A percentile compares a stretch with the other conserved stretches of the same genome.
These are phyloP conservation scores for Aspergillus ochraceoroseus DNA, from an alignment of 2,329 filamentous ascomycete species.

Conservation along the genomic window DNA sequence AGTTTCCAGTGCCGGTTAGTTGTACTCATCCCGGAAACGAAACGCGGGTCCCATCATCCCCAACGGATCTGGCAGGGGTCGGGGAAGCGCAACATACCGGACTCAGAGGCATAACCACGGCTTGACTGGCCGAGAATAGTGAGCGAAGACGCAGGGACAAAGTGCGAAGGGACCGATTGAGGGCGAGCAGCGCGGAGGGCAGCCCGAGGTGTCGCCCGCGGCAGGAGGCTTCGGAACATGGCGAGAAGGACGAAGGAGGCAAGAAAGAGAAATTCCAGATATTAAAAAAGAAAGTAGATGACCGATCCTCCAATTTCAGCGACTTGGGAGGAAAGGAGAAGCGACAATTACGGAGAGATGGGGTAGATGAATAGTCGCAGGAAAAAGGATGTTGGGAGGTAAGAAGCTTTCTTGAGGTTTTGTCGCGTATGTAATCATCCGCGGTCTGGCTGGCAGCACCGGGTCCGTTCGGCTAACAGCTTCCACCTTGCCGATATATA, in stretches of 20 bases:
- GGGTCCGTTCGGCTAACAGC: constrained; percentile 19
- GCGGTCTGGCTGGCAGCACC: constrained; percentile 14
- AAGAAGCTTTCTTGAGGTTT: constrained; percentile 22
- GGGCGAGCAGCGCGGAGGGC: constrained; percentile 38
- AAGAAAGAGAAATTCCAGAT: constrained; percentile 23
- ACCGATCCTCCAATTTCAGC: constrained; percentile 28
- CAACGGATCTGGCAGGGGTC: neutral
- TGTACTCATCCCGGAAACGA: too few relatives aligned
- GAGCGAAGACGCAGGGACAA: constrained; percentile 38
- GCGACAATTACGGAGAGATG: constrained; percentile 21
- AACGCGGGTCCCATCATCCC: constrained; percentile 17
- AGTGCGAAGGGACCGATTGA: constrained; percentile 34
- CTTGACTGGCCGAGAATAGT: constrained; percentile 50
- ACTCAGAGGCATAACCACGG: constrained; percentile 54
- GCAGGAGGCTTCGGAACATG: constrained; percentile 52
- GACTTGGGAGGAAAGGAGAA: constrained; percentile 23
- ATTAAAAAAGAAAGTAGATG: constrained; percentile 25
- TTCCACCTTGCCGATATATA: constrained; percentile 13
- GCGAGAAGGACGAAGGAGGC: constrained; percentile 26
- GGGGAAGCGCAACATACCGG: constrained; percentile 33
- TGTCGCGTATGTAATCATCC: constrained; percentile 22
- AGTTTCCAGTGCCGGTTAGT: constrained; percentile 20
- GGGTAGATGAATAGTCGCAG: constrained; percentile 14
- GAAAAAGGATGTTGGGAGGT: constrained; percentile 26
- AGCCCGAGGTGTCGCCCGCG: constrained; percentile 47